A percentile compares a stretch with the other conserved stretches of the same genome.
These are phyloP conservation scores for Kluyveromyces marxianus DNA, from an alignment of 1,139 yeast genomes.

Conservation along the genomic window DNA sequence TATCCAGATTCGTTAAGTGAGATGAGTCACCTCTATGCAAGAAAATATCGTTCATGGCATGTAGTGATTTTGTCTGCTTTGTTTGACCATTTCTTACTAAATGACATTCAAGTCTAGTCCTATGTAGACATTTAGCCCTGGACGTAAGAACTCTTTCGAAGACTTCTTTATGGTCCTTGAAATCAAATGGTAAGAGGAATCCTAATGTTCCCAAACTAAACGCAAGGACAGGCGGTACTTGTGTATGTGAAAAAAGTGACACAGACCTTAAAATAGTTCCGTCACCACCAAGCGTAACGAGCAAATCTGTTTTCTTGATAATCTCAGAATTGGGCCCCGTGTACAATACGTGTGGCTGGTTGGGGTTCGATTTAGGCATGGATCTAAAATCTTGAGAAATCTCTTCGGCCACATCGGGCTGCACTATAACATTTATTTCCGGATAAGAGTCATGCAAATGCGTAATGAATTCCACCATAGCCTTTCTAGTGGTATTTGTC, in stretches of 20 bases:
- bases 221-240: slow-evolving; percentile 82
- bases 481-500: slow-evolving; percentile 55
- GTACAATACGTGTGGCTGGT: slow-evolving; percentile 35
- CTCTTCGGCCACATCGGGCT: slow-evolving; percentile 69
- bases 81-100: slow-evolving; percentile 37
- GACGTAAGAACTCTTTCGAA: slow-evolving; percentile 61
- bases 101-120: slow-evolving; percentile 73
- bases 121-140: slow-evolving; percentile 61
- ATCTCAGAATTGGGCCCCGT: slow-evolving; percentile 58
- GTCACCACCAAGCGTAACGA: slow-evolving; percentile 90
- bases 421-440: slow-evolving; percentile 67
- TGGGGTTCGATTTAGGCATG: slow-evolving; percentile 25
- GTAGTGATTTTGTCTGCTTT: slow-evolving; percentile 31
- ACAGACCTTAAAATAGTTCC: slow-evolving; percentile 82
- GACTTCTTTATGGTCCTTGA: slow-evolving; percentile 50
- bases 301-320: slow-evolving; percentile 50
- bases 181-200: slow-evolving; percentile 80
- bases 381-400: slow-evolving; percentile 38
- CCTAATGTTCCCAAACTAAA: slow-evolving; percentile 92
- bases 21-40: slow-evolving; percentile 87
- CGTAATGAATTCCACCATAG: slow-evolving; percentile 57
- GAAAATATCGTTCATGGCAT: slow-evolving; percentile 88
- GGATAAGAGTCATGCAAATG: slow-evolving; percentile 54
- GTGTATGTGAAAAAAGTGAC: slow-evolving; percentile 52
- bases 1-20: slow-evolving; percentile 73